These are phyloP conservation scores for Paramecium sonneborni DNA, from an alignment of 73 alveolate genomes.

Conservation along the genomic window DNA sequence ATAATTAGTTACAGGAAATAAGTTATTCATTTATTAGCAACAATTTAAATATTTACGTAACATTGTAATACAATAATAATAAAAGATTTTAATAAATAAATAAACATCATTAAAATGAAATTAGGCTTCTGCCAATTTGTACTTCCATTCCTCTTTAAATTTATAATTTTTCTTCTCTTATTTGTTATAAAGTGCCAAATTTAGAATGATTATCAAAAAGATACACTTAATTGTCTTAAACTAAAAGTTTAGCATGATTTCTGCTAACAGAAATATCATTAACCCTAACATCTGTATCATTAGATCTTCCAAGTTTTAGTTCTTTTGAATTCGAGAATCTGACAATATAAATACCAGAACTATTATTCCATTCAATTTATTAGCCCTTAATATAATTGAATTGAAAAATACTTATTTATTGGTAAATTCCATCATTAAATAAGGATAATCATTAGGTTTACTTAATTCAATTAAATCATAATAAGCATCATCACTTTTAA, in stretches of 20 bases:
- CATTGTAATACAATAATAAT: background rate
- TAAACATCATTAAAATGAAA: background rate
- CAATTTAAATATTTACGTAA: background rate
- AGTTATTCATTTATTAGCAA: background rate
- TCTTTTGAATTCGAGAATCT: background rate
- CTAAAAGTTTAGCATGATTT: background rate
- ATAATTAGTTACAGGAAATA: background rate
- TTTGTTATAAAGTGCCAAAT: slow-evolving; percentile 41
- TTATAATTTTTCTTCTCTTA: slow-evolving; percentile 16
- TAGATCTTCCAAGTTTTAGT: slow-evolving; percentile 41
- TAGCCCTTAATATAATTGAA: background rate
- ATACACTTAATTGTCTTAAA: background rate
- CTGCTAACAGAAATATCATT: slow-evolving; percentile 26
- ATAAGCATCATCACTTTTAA: background rate
- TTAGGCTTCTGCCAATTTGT: background rate
- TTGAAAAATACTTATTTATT: background rate
- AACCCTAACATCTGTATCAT: slow-evolving; percentile 42
- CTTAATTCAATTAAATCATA: slow-evolving; percentile 59
- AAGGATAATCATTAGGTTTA: slow-evolving; percentile 35
- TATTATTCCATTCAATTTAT: background rate
- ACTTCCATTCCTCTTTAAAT: background rate
- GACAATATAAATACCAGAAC: background rate
- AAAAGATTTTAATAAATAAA: background rate
- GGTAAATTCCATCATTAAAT: background rate
- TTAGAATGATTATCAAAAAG: slow-evolving; percentile 34